Evolutionary conservation across 345 rosid genomes (phyloP).

Genomic region (Acer yangbiense): DNA sequence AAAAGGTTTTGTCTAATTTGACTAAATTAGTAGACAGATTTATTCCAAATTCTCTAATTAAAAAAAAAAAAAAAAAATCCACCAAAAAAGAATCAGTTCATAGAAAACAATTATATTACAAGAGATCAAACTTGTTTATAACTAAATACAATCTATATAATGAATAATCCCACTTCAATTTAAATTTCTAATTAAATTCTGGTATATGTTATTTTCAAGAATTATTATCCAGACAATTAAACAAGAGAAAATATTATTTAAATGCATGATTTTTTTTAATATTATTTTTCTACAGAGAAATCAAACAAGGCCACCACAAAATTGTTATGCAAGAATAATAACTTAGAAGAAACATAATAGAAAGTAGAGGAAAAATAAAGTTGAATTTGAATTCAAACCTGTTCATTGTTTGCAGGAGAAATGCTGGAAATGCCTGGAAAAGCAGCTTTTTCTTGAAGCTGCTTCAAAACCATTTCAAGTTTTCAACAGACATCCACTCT

Average conservation of each 20-base stretch:
- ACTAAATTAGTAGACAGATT: not conserved
- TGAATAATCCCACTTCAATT: not conserved
- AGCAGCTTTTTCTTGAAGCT: not conserved
- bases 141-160: too few species aligned
- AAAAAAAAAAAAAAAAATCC: not conserved
- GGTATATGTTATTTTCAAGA: not conserved
- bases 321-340: not conserved
- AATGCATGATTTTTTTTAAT: not conserved
- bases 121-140: too few species aligned
- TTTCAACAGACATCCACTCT: not conserved
- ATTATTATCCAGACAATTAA: not conserved
- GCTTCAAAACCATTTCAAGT: not conserved
- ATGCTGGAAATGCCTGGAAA: not conserved
- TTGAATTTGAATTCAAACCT: not conserved
- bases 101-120: too few species aligned
- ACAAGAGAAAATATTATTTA: too few species aligned
- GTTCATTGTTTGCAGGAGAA: not conserved
- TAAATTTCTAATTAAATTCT: too few species aligned
- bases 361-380: not conserved
- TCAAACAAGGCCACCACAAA: not conserved
- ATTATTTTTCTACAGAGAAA: not conserved
- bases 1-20: not conserved
- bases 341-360: not conserved
- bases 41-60: not conserved
- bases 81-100: too few species aligned